These are phyloP conservation scores for Glonium stellatum DNA, from an alignment of 495 filamentous ascomycete species.

Conservation along the genomic window DNA sequence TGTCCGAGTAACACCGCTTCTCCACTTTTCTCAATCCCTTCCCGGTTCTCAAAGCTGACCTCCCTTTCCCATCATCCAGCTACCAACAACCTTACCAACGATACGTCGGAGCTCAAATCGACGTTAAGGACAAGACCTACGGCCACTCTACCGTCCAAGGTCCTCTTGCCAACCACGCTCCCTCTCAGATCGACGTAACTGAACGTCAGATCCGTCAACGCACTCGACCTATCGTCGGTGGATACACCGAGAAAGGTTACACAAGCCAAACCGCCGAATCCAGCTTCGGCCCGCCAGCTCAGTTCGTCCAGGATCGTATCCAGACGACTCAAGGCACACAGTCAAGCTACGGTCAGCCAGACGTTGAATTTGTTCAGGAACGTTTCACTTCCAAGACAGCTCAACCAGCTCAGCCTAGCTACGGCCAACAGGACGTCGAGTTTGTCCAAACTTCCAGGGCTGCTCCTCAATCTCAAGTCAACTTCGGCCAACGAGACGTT, in stretches of 20 bases:
- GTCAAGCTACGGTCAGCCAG: conserved; percentile 20
- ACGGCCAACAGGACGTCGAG: not conserved
- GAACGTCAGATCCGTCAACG: conserved; percentile 81
- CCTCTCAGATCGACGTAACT: conserved; percentile 67
- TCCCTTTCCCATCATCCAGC: conserved; percentile 48
- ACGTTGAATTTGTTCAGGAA: conserved; percentile 19
- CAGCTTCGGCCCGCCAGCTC: conserved; percentile 18
- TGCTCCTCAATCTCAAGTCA: conserved; percentile 7
- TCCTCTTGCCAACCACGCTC: conserved; percentile 41
- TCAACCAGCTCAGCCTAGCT: conserved; percentile 10
- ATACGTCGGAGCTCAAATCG: conserved; percentile 54
- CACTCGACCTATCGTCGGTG: conserved; percentile 61
- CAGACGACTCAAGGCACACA: conserved; percentile 25
- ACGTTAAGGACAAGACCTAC: conserved; percentile 53
- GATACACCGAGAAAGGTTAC: conserved; percentile 45
- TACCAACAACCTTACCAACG: conserved; percentile 49
- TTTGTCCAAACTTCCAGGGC: not conserved
- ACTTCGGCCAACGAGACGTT: not conserved
- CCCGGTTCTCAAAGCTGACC: conserved; percentile 29
- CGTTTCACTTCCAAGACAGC: conserved; percentile 9
- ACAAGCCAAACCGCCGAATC: conserved; percentile 28
- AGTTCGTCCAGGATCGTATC: conserved; percentile 15
- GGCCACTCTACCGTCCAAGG: conserved; percentile 42
- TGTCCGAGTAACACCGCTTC: conserved; percentile 26
- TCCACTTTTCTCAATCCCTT: conserved; percentile 30